These are phyloP conservation scores for Cryptosporidium canis DNA, from an alignment of 169 alveolate species.

Conservation along the genomic window DNA sequence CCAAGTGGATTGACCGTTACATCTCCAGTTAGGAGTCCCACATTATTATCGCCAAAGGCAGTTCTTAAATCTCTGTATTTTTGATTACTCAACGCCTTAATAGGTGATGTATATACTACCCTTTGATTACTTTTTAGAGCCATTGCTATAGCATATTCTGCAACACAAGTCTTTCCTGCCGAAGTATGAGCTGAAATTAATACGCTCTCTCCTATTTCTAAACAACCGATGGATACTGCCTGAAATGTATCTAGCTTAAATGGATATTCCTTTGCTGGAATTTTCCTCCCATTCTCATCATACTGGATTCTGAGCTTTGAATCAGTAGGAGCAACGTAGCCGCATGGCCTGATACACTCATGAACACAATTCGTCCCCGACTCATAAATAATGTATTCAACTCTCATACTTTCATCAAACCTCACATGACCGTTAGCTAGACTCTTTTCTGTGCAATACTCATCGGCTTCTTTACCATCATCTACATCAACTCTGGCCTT, in stretches of 20 bases:
- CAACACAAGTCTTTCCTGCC: conserved; percentile 99
- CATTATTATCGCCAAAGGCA: conserved; percentile 93
- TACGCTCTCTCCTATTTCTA: conserved; percentile 95
- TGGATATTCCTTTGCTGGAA: conserved; percentile 90
- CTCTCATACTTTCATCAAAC: conserved; percentile 45
- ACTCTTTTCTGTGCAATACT: background rate
- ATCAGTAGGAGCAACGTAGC: conserved; percentile 68
- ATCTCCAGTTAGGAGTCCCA: conserved; percentile 99
- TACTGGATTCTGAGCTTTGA: conserved; percentile 34
- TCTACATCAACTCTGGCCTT: background rate
- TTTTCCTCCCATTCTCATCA: conserved; percentile 69
- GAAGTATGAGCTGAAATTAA: conserved; percentile 99
- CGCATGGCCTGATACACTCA: conserved; percentile 65
- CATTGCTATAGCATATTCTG: conserved; percentile 99
- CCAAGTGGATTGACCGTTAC: conserved; percentile 97
- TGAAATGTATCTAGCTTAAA: conserved; percentile 96
- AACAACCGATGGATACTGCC: conserved; percentile 92
- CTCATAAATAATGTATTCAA: conserved; percentile 53
- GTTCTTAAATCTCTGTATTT: conserved; percentile 97
- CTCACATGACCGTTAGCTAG: background rate
- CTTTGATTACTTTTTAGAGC: conserved; percentile 95
- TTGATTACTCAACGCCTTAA: conserved; percentile 98
- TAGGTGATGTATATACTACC: conserved; percentile 99
- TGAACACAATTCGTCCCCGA: conserved; percentile 69
- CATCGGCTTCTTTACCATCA: background rate